These are phyloP conservation scores for Deinandra increscens DNA, from an alignment of 129 eudicot species.

Conservation along the genomic window DNA sequence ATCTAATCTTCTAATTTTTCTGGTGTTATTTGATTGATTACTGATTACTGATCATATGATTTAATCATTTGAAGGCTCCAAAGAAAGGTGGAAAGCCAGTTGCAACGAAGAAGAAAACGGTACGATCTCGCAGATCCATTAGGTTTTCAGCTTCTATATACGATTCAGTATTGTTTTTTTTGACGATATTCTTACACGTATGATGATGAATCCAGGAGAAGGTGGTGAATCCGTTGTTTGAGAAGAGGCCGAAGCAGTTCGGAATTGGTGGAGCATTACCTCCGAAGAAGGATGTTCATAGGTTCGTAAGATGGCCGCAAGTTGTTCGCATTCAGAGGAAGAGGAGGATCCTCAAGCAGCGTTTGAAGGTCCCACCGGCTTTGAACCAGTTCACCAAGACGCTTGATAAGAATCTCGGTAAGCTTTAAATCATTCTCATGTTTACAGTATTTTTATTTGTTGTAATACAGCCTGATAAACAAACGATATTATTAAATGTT, in stretches of 20 bases:
- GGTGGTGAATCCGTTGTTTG: conserved; percentile 63
- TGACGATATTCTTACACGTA: not conserved
- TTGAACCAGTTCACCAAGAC: conserved; percentile 65
- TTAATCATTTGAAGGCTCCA: conserved; percentile 49
- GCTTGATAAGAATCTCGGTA: conserved; percentile 77
- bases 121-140: not conserved
- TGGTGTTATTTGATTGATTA: not conserved
- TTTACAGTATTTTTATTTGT: not conserved
- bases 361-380: conserved; percentile 12
- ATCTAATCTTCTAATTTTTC: not conserved
- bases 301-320: conserved; percentile 77
- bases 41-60: not conserved
- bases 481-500: too few species aligned
- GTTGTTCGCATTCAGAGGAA: conserved; percentile 78
- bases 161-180: too few species aligned
- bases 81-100: conserved; percentile 69
- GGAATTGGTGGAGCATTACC: conserved; percentile 41
- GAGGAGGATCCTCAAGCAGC: conserved; percentile 47
- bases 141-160: not conserved
- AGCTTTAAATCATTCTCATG: not conserved
- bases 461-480: not conserved
- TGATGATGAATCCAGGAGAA: conserved; percentile 32
- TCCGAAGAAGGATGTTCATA: conserved; percentile 69
- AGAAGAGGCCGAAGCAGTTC: conserved; percentile 54
- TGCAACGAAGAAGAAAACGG: conserved; percentile 63